Conservation (phyloP, 495 filamentous ascomycete genomes). For the Baudoinia panamericana region DNA sequence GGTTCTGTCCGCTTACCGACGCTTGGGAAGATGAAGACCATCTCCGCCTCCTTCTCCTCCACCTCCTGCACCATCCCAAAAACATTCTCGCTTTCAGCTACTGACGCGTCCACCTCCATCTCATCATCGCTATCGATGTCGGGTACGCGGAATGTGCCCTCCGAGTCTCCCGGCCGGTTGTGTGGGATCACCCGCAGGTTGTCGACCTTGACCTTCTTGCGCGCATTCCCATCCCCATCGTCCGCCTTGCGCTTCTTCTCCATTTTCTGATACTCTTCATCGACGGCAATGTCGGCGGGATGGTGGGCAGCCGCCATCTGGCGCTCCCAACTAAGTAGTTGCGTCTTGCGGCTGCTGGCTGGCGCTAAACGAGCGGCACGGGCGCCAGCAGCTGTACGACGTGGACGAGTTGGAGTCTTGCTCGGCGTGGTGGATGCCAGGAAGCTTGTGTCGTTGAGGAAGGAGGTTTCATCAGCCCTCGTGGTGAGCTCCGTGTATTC, state of each 20-base stretch:
- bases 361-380: neutral
- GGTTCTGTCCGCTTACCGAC: constrained; percentile 1
- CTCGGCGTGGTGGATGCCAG: neutral
- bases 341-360: neutral
- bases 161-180: constrained; percentile 14
- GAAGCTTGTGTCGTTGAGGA: neutral
- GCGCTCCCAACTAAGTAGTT: constrained; percentile 1
- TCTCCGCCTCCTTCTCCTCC: neutral
- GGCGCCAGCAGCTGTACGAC: constrained; percentile 2
- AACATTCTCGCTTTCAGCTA: constrained; percentile 9
- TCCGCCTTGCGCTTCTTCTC: neutral
- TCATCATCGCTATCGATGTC: constrained; percentile 19
- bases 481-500: constrained; percentile 17
- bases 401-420: neutral
- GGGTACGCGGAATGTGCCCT: constrained; percentile 15
- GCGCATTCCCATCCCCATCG: constrained; percentile 15
- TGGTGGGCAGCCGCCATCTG: neutral
- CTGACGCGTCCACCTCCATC: constrained; percentile 15
- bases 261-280: constrained; percentile 9
- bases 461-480: neutral
- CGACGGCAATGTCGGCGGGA: constrained; percentile 3
- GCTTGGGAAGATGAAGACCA: neutral
- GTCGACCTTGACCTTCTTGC: constrained; percentile 19
- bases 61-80: constrained; percentile 1
- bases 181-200: constrained; percentile 16